Evolutionary conservation across 116 monocot species (phyloP).

Genomic region (Iris pallida): DNA sequence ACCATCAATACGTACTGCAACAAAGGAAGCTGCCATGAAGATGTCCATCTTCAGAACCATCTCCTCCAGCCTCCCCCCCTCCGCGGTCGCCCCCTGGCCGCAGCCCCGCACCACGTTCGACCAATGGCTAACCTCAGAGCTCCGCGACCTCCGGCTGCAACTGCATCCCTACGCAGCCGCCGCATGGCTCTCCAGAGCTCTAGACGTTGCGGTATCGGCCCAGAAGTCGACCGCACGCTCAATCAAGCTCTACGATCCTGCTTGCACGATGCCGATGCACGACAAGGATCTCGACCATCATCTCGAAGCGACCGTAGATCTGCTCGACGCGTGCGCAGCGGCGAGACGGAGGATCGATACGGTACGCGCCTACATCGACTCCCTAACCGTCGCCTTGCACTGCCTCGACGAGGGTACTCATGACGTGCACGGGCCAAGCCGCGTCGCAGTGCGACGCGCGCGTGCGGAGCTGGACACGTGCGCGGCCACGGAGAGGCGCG

Average conservation of each 20-base stretch:
- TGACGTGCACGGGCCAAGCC: background rate
- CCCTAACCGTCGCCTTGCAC: background rate
- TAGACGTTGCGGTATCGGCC: slow-evolving; percentile 12
- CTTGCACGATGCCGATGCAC: background rate
- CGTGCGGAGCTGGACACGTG: background rate
- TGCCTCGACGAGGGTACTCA: slow-evolving; percentile 11
- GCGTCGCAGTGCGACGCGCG: background rate
- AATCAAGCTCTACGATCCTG: background rate
- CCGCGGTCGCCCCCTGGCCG: slow-evolving; percentile 42
- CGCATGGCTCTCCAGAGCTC: slow-evolving; percentile 22
- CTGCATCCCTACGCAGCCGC: slow-evolving; percentile 10
- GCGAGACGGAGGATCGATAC: background rate
- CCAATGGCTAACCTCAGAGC: slow-evolving; percentile 38
- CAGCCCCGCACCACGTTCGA: slow-evolving; percentile 36
- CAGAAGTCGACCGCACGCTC: slow-evolving; percentile 11
- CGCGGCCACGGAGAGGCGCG: slow-evolving; percentile 9
- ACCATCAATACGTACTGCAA: no score
- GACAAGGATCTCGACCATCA: slow-evolving; percentile 2
- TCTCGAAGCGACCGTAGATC: slow-evolving; percentile 2
- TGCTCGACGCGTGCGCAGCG: slow-evolving; percentile 16
- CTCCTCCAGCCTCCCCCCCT: slow-evolving; percentile 19
- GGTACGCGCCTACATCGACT: background rate
- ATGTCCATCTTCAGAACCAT: slow-evolving; percentile 31
- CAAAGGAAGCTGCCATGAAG: slow-evolving; percentile 19
- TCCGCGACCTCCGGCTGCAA: slow-evolving; percentile 22